Conservation (phyloP, 73 alveolate genomes). For the Paramecium tetraurelia region DNA sequence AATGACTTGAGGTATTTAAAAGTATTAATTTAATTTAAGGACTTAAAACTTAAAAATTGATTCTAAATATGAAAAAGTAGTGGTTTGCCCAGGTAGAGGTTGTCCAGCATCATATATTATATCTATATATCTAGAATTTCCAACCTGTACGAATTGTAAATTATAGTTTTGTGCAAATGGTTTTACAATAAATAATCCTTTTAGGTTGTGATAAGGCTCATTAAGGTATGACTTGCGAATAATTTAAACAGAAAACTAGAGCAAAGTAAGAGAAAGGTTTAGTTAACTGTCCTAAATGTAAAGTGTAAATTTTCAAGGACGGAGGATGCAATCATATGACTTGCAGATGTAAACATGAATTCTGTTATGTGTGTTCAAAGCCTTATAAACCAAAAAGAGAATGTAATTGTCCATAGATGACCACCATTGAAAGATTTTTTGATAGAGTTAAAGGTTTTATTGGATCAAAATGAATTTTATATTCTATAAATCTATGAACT, state of each 20-base stretch:
- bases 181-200: neutral
- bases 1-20: neutral
- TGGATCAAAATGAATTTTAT: neutral
- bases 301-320: neutral
- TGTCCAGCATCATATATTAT: neutral
- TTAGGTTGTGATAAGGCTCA: conserved; percentile 1
- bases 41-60: neutral
- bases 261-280: neutral
- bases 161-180: conserved; percentile 4
- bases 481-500: neutral
- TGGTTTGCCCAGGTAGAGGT: neutral
- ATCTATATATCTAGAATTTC: neutral
- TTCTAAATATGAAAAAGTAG: neutral
- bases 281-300: neutral
- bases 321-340: conserved; percentile 44
- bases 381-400: conserved; percentile 17
- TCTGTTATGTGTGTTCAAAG: neutral
- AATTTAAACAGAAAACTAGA: neutral
- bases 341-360: conserved; percentile 31
- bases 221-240: neutral
- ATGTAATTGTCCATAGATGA: neutral
- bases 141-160: neutral
- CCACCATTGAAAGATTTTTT: neutral
- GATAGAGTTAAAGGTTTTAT: neutral
- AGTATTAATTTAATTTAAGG: neutral